These are phyloP conservation scores for Stygiomarasmius scandens DNA, from an alignment of 1,284 basidiomycete species.

Conservation along the genomic window DNA sequence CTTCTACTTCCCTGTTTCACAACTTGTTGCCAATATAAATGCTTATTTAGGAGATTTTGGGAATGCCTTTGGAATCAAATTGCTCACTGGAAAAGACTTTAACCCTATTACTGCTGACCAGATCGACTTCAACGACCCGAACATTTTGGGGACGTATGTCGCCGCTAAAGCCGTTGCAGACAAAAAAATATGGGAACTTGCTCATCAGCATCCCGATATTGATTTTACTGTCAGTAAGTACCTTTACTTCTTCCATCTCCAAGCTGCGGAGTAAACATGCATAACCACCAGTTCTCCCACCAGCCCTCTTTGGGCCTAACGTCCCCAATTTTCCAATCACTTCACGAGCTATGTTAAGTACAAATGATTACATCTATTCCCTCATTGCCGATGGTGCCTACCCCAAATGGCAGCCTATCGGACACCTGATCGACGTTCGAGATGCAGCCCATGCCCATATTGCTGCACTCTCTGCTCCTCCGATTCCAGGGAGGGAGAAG, in stretches of 20 bases:
- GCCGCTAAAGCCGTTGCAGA: background rate
- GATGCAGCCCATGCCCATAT: constrained; percentile 14
- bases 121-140: background rate
- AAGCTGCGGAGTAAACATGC: no score
- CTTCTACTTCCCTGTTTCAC: no score
- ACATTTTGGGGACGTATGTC: background rate
- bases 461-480: constrained; percentile 3
- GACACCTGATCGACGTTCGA: constrained; percentile 12
- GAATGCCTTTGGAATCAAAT: background rate
- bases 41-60: background rate
- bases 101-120: background rate
- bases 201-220: constrained; percentile 25
- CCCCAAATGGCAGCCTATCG: background rate
- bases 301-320: background rate
- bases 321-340: background rate
- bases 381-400: background rate
- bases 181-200: constrained; percentile 17
- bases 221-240: constrained; percentile 28
- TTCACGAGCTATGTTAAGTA: constrained; percentile 1
- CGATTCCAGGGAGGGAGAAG: constrained; percentile 8
- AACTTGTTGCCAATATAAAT: no score
- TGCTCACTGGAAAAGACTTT: background rate
- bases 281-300: background rate
- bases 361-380: constrained; percentile 2
- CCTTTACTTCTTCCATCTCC: no score